A percentile compares a stretch with the other conserved stretches of the same genome.
These are phyloP conservation scores for Besnoitia besnoiti DNA, from an alignment of 169 alveolate genomes.

Conservation along the genomic window DNA sequence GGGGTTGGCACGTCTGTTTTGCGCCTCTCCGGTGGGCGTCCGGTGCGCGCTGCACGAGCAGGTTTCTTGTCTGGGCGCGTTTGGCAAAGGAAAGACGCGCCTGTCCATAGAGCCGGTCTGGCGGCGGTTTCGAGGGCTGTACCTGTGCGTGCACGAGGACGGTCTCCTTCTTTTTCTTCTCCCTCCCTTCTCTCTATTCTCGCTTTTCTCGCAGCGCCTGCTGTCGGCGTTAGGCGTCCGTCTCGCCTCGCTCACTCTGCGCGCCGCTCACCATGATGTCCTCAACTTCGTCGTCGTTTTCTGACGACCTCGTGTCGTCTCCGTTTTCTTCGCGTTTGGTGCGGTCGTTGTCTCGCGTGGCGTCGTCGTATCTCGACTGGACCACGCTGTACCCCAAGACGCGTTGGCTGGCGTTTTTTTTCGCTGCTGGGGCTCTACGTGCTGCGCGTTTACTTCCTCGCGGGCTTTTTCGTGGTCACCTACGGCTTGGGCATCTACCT, in stretches of 20 bases:
- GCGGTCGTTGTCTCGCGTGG: not conserved
- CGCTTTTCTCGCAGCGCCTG: not conserved
- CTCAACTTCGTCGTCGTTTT: not conserved
- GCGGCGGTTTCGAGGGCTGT: too few species aligned
- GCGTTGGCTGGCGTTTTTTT: constrained; percentile 75
- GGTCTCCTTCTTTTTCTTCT: not conserved
- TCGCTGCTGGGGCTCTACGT: constrained; percentile 66
- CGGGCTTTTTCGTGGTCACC: constrained; percentile 85
- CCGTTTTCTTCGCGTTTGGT: not conserved
- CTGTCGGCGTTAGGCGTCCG: not conserved
- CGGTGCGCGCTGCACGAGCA: too few species aligned
- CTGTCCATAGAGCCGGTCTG: too few species aligned
- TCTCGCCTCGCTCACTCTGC: not conserved
- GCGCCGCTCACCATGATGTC: not conserved
- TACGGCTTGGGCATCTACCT: constrained; percentile 85
- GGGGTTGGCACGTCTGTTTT: too few species aligned
- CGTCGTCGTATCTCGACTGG: constrained; percentile 65
- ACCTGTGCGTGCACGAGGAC: not conserved
- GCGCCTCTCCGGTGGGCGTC: too few species aligned
- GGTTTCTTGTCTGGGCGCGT: too few species aligned
- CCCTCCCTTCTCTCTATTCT: not conserved
- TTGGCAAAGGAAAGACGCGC: too few species aligned
- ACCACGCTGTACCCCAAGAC: constrained; percentile 77
- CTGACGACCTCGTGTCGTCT: constrained; percentile 6
- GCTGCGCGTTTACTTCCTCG: constrained; percentile 68